Percentiles rank a stretch among this genome's conserved stretches.
These are phyloP conservation scores for Priceomyces carsonii DNA, from an alignment of 805 yeast genomes.

Conservation along the genomic window DNA sequence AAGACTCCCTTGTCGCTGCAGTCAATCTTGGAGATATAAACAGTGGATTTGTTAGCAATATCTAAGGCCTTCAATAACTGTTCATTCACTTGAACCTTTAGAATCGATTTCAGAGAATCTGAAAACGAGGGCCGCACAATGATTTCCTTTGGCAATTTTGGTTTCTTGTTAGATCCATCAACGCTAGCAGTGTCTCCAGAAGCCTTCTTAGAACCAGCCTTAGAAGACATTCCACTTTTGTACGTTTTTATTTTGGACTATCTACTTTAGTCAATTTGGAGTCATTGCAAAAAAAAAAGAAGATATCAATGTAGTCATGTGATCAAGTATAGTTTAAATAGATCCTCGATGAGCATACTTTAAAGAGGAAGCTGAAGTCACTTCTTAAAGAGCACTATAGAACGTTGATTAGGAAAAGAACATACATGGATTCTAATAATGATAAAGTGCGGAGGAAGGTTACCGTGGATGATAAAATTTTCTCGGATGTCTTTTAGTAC, in stretches of 20 bases:
- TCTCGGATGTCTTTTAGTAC: background rate
- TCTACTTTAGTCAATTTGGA: background rate
- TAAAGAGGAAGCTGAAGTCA: too few species aligned
- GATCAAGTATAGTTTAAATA: too few species aligned
- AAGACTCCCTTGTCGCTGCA: constrained; percentile 48
- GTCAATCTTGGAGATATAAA: constrained; percentile 41
- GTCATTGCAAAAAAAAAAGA: background rate
- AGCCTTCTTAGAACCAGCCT: constrained; percentile 20
- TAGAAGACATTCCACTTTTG: constrained; percentile 25
- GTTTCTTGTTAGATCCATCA: constrained; percentile 25
- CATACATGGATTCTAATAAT: background rate
- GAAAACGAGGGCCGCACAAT: constrained; percentile 38
- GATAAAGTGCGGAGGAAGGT: background rate
- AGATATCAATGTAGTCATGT: background rate
- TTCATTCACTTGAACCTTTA: constrained; percentile 43
- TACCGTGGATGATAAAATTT: background rate
- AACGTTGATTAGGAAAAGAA: background rate
- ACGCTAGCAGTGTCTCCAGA: constrained; percentile 17
- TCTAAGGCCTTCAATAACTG: constrained; percentile 50
- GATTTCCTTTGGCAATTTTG: constrained; percentile 41
- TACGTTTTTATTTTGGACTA: background rate
- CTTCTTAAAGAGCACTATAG: background rate
- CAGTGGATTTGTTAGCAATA: constrained; percentile 45
- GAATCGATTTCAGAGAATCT: constrained; percentile 25
- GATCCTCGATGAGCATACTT: too few species aligned